These are phyloP conservation scores for Alnus glutinosa DNA, from an alignment of 306 rosid genomes.

Conservation along the genomic window DNA sequence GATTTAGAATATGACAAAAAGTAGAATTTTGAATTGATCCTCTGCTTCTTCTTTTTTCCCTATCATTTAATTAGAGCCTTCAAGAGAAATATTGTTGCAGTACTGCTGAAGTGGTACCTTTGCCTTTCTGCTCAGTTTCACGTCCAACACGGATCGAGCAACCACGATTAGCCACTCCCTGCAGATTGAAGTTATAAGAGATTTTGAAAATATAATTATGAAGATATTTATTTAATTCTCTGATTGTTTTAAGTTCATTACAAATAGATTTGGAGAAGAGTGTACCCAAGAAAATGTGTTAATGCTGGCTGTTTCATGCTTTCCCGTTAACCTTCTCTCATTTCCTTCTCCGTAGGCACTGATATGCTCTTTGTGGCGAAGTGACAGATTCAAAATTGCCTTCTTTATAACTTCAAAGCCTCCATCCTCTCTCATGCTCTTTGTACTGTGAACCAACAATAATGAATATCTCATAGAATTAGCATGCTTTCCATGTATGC, in stretches of 20 bases:
- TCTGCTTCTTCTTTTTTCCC: background rate
- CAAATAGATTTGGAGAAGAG: conserved; percentile 20
- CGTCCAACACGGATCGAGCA: conserved; percentile 99
- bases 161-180: conserved; percentile 99
- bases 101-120: conserved; percentile 54
- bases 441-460: conserved; percentile 60
- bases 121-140: conserved; percentile 83
- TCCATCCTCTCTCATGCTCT: conserved; percentile 99
- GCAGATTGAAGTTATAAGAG: conserved; percentile 34
- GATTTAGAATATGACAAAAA: background rate
- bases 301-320: conserved; percentile 92
- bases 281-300: conserved; percentile 92
- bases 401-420: conserved; percentile 88
- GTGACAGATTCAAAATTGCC: conserved; percentile 93
- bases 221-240: conserved; percentile 1
- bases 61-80: background rate
- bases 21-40: background rate
- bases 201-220: conserved; percentile 12
- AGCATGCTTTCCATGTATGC: conserved; percentile 9
- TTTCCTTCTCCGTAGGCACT: conserved; percentile 99
- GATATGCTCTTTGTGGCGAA: conserved; percentile 85
- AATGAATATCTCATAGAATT: conserved; percentile 13
- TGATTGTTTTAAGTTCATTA: conserved; percentile 12
- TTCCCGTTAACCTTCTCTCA: conserved; percentile 97
- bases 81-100: background rate